Percentiles rank a stretch among this genome's conserved stretches.
phyloP scores from a whole-genome alignment of 1,139 yeast species.

The Blastobotrys niveus region DNA sequence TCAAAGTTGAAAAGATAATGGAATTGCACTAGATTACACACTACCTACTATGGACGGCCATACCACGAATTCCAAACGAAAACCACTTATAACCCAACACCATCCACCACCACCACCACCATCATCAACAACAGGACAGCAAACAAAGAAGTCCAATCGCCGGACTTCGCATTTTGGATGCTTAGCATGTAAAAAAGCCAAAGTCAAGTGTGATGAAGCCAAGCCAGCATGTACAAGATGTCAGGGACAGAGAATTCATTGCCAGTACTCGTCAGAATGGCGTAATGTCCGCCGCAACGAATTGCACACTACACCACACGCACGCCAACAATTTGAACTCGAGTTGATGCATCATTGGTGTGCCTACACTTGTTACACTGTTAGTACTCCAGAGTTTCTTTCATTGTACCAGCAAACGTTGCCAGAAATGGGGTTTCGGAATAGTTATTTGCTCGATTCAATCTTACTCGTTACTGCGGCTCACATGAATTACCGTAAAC shows the following conservation, averaged over 20 bases:
- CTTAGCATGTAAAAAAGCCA: conserved; percentile 5
- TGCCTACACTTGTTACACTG: conserved; percentile 2
- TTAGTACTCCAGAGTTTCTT: neutral
- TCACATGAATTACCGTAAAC: conserved; percentile 3
- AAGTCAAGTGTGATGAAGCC: conserved; percentile 11
- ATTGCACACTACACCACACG: too few species aligned
- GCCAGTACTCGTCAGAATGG: conserved; percentile 9
- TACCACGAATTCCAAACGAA: too few species aligned
- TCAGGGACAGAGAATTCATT: conserved; percentile 3
- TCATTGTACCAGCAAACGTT: conserved; percentile 1
- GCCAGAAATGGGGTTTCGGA: conserved; percentile 8
- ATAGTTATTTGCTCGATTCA: conserved; percentile 7
- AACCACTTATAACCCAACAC: too few species aligned
- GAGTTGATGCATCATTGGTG: conserved; percentile 10
- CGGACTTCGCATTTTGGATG: conserved; percentile 12
- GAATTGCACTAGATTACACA: too few species aligned
- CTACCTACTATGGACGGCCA: too few species aligned
- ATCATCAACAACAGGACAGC: neutral
- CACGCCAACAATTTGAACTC: conserved; percentile 2
- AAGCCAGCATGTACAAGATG: conserved; percentile 8
- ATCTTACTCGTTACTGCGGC: conserved; percentile 9
- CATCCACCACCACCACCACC: neutral
- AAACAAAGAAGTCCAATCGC: neutral
- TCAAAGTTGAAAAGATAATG: too few species aligned
- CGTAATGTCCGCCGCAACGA: neutral